These are phyloP conservation scores for Calvatia gigantea DNA, from an alignment of 768 basidiomycete genomes.

Conservation along the genomic window DNA sequence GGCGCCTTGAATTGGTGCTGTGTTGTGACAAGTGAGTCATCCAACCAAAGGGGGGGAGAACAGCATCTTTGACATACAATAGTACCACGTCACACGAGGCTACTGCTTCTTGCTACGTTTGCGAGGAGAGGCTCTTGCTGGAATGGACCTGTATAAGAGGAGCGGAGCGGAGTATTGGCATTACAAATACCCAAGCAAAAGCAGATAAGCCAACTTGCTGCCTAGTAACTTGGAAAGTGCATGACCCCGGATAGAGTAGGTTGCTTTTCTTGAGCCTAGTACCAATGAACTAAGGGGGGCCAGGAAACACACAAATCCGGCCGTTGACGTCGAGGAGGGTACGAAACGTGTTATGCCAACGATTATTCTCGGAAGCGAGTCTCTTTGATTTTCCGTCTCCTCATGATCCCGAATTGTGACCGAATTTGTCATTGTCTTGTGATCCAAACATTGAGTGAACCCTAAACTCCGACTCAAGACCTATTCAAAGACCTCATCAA, in stretches of 20 bases:
- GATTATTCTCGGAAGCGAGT: too few species aligned
- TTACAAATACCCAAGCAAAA: background rate
- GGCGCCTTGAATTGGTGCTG: background rate
- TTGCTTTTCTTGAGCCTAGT: too few species aligned
- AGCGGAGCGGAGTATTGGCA: background rate
- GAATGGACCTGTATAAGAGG: background rate
- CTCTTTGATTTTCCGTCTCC: too few species aligned
- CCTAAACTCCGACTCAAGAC: background rate
- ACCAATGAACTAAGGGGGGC: too few species aligned
- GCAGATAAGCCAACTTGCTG: too few species aligned
- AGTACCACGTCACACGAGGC: background rate
- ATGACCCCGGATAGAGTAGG: too few species aligned
- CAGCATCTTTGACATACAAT: background rate
- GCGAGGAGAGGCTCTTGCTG: background rate
- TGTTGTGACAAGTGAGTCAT: background rate
- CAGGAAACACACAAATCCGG: too few species aligned
- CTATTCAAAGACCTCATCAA: too few species aligned
- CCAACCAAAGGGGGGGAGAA: background rate
- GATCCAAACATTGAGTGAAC: background rate
- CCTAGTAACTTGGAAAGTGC: too few species aligned
- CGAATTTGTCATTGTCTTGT: background rate
- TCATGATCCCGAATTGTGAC: background rate
- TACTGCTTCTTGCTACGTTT: background rate
- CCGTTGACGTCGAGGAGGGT: too few species aligned
- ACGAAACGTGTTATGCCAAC: too few species aligned